Evolutionary conservation across 371 early-diverging fungal species (phyloP), one percentile per base, ranked within the genome.

Genomic region (Mortierella sp.): DNA sequence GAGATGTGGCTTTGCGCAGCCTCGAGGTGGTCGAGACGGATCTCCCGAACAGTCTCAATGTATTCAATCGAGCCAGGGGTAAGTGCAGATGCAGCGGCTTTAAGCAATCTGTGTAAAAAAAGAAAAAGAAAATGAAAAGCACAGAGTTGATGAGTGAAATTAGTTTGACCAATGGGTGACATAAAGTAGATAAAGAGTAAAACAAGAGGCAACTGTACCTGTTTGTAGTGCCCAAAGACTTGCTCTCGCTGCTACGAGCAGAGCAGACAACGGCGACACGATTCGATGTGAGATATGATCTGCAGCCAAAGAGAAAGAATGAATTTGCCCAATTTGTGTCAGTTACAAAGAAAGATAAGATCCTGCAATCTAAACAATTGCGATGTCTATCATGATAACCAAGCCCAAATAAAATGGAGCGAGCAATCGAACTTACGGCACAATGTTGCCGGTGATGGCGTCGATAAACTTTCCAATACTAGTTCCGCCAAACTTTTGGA

Each of bases 401-500:
- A 4, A 5, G 35, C 35, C 3, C 6, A 8, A 35, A 35, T 35
- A 8, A 35, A 35, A 14, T 58, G 10, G 8, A 22, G n/a, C 14
- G 40, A 6, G 30, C 30, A 30, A 4, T 12, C 40, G 0, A 12
- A 64, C 75, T 22, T 87, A 91, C 89, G 86, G 88, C 39, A 91
- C 86, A 54, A 93, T 89, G 68, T 84, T 84, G 39, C 84, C 85
- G n/a, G 88, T 85, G 70, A 93, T 91, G 59, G 83, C 86, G 22
- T 88, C 87, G 55, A 90, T 67, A 72, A 93, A 96, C 85, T 95
- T 96, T 68, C 96, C 95, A 47, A 96, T 89, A 77, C 94, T 94
- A 49, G 96, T 96, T 40, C 96, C 95, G 62, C 96, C 96, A 86
- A 94, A 96, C 87, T 96, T 96, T 79, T 94, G 93, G 37, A 95